Evolutionary conservation across 352 stramenopile species (phyloP).

Genomic region (Plasmopara viticola): DNA sequence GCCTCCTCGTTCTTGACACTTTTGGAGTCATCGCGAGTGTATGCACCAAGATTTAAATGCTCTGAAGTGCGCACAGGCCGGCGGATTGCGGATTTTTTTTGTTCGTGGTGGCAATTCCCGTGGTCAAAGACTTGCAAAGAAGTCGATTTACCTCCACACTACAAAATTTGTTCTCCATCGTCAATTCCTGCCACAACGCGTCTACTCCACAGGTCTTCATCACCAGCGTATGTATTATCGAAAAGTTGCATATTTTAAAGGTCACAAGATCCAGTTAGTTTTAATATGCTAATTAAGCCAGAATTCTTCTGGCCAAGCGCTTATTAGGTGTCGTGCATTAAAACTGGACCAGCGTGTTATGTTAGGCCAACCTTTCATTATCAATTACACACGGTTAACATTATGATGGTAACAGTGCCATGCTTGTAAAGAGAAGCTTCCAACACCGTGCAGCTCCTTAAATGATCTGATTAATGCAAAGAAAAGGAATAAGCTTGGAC

Average conservation of each 20-base stretch:
- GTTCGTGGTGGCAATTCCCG: constrained; percentile 2
- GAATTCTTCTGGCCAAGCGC: too few species aligned
- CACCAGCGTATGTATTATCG: neutral
- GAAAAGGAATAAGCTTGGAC: too few species aligned
- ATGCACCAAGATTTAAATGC: constrained; percentile 1
- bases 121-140: constrained; percentile 37
- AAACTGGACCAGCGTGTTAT: too few species aligned
- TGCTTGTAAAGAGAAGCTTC: too few species aligned
- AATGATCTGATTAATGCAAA: too few species aligned
- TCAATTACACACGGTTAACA: too few species aligned
- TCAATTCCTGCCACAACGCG: constrained; percentile 44
- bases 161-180: constrained; percentile 24
- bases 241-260: neutral
- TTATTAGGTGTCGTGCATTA: too few species aligned
- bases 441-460: too few species aligned
- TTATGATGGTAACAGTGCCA: too few species aligned
- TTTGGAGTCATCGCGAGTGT: neutral
- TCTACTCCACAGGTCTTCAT: constrained; percentile 32
- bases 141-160: constrained; percentile 24
- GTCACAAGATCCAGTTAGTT: too few species aligned
- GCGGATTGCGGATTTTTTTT: constrained; percentile 1
- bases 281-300: too few species aligned
- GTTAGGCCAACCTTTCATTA: too few species aligned
- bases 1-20: constrained; percentile 4
- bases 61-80: constrained; percentile 1